phyloP scores from a whole-genome alignment of 306 rosid species.

The Ormosia semicastrata region DNA sequence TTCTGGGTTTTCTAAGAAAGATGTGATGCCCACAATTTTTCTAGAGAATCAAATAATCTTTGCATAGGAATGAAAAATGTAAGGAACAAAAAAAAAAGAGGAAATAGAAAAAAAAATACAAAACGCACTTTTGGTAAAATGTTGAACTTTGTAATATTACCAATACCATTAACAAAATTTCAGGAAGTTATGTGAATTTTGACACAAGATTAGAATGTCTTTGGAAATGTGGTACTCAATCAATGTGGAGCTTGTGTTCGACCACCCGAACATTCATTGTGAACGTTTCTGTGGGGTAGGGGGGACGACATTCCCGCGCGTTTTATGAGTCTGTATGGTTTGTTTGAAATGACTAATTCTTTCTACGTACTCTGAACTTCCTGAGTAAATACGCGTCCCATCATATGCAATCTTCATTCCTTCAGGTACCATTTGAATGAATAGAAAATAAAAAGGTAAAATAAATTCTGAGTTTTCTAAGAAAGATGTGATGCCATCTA shows the following conservation, averaged over 20 bases:
- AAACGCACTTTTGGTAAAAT: constrained; percentile 13
- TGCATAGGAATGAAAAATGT: constrained; percentile 20
- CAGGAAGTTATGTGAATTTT: constrained; percentile 5
- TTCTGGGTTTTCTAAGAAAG: constrained; percentile 3
- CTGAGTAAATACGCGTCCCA: too few relatives aligned
- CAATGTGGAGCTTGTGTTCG: neutral
- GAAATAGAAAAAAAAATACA: neutral
- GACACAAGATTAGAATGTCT: constrained; percentile 27
- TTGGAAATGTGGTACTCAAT: neutral
- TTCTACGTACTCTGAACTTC: too few relatives aligned
- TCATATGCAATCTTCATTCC: too few relatives aligned
- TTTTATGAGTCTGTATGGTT: too few relatives aligned
- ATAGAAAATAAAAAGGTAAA: too few relatives aligned
- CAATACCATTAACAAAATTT: neutral
- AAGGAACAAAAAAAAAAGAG: neutral
- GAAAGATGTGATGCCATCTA: too few relatives aligned
- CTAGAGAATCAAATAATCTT: neutral
- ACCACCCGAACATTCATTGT: constrained; percentile 18
- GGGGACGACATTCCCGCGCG: too few relatives aligned
- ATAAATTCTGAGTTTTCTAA: too few relatives aligned
- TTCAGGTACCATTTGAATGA: too few relatives aligned
- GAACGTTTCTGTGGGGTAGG: constrained; percentile 22
- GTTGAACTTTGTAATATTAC: constrained; percentile 19
- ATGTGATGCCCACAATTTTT: constrained; percentile 10
- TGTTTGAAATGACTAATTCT: too few relatives aligned